A percentile compares a stretch with the other conserved stretches of the same genome.
phyloP scores from a whole-genome alignment of 2,329 filamentous ascomycete genomes.

The Pseudogymnoascus sp. region DNA sequence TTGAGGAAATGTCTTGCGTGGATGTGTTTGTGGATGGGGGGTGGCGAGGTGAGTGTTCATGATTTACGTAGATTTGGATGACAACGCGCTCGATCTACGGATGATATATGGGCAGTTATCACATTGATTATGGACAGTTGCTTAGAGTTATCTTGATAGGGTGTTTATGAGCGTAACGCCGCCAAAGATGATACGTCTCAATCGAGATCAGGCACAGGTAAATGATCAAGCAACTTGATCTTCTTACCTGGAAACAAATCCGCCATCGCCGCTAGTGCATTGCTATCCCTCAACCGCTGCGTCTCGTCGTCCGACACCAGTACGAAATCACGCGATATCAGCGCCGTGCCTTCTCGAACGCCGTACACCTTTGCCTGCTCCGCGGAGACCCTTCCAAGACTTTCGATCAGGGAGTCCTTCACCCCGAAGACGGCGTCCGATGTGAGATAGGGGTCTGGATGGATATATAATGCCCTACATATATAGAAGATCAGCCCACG shows the following conservation, averaged over 20 bases:
- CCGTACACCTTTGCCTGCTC: constrained; percentile 53
- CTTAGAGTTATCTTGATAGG: not conserved
- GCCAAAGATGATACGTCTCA: constrained; percentile 18
- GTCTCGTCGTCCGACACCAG: constrained; percentile 67
- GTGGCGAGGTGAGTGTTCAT: not conserved
- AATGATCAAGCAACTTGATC: constrained; percentile 67
- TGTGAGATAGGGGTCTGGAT: constrained; percentile 72
- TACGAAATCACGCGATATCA: constrained; percentile 70
- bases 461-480: constrained; percentile 58
- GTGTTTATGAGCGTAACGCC: not conserved
- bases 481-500: not conserved
- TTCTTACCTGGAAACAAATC: constrained; percentile 28
- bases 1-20: not conserved
- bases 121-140: not conserved
- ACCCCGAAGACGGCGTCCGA: constrained; percentile 83
- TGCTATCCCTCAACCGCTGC: constrained; percentile 53
- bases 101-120: not conserved
- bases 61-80: not conserved
- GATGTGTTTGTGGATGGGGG: not conserved
- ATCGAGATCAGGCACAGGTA: constrained; percentile 65
- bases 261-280: constrained; percentile 23
- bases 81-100: not conserved
- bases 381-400: constrained; percentile 46
- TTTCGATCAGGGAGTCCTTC: constrained; percentile 70
- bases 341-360: constrained; percentile 54